A percentile compares a stretch with the other conserved stretches of the same genome.
These are phyloP conservation scores for Thalassiosira livingstoniorum DNA, from an alignment of 352 stramenopile species.

Conservation along the genomic window DNA sequence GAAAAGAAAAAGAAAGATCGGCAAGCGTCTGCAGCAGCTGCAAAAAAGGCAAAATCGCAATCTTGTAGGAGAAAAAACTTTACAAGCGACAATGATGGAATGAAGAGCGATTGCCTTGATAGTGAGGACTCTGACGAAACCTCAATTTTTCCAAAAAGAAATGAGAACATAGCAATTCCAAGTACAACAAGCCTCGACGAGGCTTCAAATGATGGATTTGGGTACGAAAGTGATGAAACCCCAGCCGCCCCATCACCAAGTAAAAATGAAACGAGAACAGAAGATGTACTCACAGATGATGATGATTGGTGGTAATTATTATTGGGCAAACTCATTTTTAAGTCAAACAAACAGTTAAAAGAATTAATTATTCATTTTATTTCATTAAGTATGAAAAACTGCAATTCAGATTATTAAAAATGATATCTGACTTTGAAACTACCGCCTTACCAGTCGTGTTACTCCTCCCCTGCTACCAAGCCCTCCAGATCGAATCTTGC, in stretches of 20 bases:
- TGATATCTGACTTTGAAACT: too few relatives aligned
- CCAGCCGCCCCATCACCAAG: neutral
- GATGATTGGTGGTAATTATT: neutral
- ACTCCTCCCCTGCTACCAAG: conserved; percentile 13
- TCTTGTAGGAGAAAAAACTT: conserved; percentile 19
- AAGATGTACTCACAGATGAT: neutral
- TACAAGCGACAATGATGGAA: conserved; percentile 20
- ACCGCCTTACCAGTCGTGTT: conserved; percentile 21
- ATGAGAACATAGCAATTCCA: neutral
- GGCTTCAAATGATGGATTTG: neutral
- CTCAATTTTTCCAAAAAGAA: neutral
- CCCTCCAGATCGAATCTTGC: conserved; percentile 13
- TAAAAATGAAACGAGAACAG: too few relatives aligned
- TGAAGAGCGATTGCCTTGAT: conserved; percentile 51
- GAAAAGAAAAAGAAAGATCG: conserved; percentile 25
- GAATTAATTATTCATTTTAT: conserved; percentile 5
- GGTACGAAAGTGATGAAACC: neutral
- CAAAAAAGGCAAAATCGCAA: conserved; percentile 29
- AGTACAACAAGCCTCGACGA: neutral
- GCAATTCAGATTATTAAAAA: too few relatives aligned
- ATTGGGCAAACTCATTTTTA: too few relatives aligned
- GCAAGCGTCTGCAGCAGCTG: conserved; percentile 25
- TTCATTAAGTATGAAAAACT: too few relatives aligned
- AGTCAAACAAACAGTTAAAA: too few relatives aligned
- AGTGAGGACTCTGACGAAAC: conserved; percentile 21